Percentiles rank a stretch among this genome's conserved stretches.
Conservation (phyloP, 1,284 basidiomycete genomes). For the Peniophora sp. region DNA sequence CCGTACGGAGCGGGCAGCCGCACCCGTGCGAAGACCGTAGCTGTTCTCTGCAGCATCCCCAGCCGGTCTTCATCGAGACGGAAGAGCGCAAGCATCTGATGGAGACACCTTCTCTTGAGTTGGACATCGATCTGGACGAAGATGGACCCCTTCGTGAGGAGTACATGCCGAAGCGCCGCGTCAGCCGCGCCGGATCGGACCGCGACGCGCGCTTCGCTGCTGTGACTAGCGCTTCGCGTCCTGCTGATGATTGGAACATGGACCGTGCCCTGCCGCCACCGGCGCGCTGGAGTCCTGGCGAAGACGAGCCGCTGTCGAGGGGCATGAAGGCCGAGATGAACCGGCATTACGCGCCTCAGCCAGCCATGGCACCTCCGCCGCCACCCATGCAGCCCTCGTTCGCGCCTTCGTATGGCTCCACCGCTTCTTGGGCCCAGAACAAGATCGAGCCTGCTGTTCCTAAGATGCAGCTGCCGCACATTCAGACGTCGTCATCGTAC, state of each 20-base stretch:
- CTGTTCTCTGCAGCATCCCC: constrained; percentile 24
- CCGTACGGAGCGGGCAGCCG: constrained; percentile 18
- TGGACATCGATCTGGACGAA: constrained; percentile 73
- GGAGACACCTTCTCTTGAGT: constrained; percentile 29
- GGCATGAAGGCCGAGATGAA: constrained; percentile 35
- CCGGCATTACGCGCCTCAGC: constrained; percentile 59
- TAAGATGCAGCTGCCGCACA: constrained; percentile 25
- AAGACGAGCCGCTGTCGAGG: constrained; percentile 62
- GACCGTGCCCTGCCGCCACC: constrained; percentile 53
- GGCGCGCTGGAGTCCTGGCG: constrained; percentile 71
- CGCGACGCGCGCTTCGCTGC: constrained; percentile 13
- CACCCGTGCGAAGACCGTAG: constrained; percentile 12
- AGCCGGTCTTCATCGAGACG: constrained; percentile 63
- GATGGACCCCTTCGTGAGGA: constrained; percentile 74
- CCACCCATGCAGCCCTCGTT: constrained; percentile 14
- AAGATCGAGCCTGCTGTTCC: constrained; percentile 16
- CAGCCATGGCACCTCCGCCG: constrained; percentile 31
- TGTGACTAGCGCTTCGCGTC: no score
- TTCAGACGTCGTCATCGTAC: constrained; percentile 29
- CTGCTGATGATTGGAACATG: constrained; percentile 21
- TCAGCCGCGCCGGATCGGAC: constrained; percentile 28
- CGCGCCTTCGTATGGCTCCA: constrained; percentile 16
- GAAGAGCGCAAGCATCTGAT: constrained; percentile 45
- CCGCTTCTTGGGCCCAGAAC: constrained; percentile 16
- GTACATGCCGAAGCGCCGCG: constrained; percentile 64